Evolutionary conservation across 306 rosid genomes (phyloP), one percentile per base, ranked within the genome.

Genomic region (Betula pendula): DNA sequence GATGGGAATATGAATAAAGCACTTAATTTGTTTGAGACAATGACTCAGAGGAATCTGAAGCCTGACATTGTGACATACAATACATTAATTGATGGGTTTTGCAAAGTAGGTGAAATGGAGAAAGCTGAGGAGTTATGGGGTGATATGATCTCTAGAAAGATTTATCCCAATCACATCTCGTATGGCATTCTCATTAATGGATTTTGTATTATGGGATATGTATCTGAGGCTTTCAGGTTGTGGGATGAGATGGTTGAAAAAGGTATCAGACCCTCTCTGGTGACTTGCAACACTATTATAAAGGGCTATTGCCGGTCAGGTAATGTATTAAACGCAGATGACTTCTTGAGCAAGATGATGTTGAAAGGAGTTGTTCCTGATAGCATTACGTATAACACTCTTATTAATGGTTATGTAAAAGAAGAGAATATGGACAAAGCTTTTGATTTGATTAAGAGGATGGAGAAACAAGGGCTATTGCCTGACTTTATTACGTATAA

Each of bases 201-300:
- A 72, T 92, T 85, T 77, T 92, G 97, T 81, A 90, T 80, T 79
- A 45, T 82, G 77, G 97, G 97, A 11, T 80, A 69, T 66, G 77
- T 92, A 68, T 81, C 80, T 16, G 93, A 92, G 83, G 97, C 92
- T 17, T 83, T 90, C 66, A 76, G 81, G 72, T 72, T 90, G 73
- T 95, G 95, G 92, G 96, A 92, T 80, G 93, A 85, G 82, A 95
- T 92, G 98, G 85, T 88, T 71, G 92, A 92, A 76, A 87, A 82
- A 68, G 92, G 93, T 62, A 76, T 90, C 81, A 85, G 79, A 45
- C 96, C 97, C 56, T 84, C 92, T 38, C 22, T 88, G 29, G 85
- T 90, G 58, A 89, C 91, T 72, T 95, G 90, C 86, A 92, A 95
- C 82, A 87, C 90, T 69, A 77, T 92, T 53, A 72, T 95, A 60